Base-by-base conservation (phyloP, 2,329 filamentous ascomycete genomes). In the Lasiodiplodia hormozganensis region DNA sequence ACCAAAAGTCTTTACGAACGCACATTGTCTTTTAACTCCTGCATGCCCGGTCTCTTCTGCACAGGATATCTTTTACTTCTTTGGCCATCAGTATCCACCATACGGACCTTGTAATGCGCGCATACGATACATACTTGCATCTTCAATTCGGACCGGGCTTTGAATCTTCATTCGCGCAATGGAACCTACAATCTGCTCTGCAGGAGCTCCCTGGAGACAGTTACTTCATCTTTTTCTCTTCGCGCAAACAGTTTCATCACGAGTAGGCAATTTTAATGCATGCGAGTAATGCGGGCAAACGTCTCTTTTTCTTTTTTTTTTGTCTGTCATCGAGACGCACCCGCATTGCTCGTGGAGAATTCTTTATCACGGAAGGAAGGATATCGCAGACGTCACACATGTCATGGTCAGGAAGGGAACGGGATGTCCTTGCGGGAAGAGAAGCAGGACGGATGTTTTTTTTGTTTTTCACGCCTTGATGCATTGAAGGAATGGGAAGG, bases 51-150 rank as follows among this genome's bases (percentile, higher is more conserved):
- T 38, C 25, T 36, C 28, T 52, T 64, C 31, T 49, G 43, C 40
- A 40, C 54, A 36, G 43, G 40, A 62, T 47, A 36, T 62, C 25
- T 38, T 62, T 64, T 64, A 36, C 47, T 31, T 38, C 25, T 53
- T 64, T 23, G 25, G 25, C n/a, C 40, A 62, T 36, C 25, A 62
- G 40, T 43, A 52, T n/a, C 40, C 60, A 62, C 28, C 60, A 25
- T 64, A 64, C 60, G 43, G 47, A 64, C 47, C 28, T 64, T 64
- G 47, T 64, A 64, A 64, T 64, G 60, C 60, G 47, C 60, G 60
- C 60, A 52, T 47, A 52, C 43, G 60, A 52, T 52, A 64, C 43
- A 52, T 64, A 64, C 60, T 38, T 64, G 60, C 43, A 52, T 52
- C 60, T 64, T 64, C 60, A 51, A 12, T 40, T 64, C 40, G n/a